Percentiles rank a stretch among this genome's conserved stretches.
Evolutionary conservation across 306 rosid genomes (phyloP).

Genomic region (Cyclanthera cordifolia): DNA sequence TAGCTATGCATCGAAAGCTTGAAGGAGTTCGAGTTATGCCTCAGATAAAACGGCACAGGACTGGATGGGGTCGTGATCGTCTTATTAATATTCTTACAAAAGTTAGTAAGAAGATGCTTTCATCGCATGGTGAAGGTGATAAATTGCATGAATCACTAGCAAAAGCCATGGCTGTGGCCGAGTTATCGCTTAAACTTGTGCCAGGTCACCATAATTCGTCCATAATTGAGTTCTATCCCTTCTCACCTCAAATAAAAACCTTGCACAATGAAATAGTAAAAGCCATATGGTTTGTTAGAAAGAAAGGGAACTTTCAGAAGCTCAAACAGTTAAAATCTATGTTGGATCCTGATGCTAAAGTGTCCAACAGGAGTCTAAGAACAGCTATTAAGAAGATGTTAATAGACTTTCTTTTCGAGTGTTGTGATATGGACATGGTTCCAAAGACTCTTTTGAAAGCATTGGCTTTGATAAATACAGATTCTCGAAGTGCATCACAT

Average conservation of each 20-base stretch:
- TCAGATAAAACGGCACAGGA: conserved; percentile 33
- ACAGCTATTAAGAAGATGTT: conserved; percentile 36
- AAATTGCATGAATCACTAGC: conserved; percentile 51
- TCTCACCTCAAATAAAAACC: conserved; percentile 45
- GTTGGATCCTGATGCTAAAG: conserved; percentile 40
- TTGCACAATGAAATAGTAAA: conserved; percentile 57
- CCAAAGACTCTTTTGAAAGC: conserved; percentile 42
- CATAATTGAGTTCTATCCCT: conserved; percentile 32
- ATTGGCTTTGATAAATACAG: conserved; percentile 35
- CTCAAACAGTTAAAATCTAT: conserved; percentile 44
- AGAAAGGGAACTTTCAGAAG: conserved; percentile 23
- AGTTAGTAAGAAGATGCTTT: conserved; percentile 38
- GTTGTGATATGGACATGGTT: conserved; percentile 51
- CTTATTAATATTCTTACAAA: conserved; percentile 32
- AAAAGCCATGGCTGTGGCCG: conserved; percentile 77
- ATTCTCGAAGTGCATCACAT: conserved; percentile 18
- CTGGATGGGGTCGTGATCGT: conserved; percentile 31
- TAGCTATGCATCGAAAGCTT: conserved; percentile 63
- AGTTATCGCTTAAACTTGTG: conserved; percentile 41
- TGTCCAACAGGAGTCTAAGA: conserved; percentile 34
- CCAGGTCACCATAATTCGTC: conserved; percentile 32
- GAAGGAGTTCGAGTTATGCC: conserved; percentile 30
- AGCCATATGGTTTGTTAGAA: conserved; percentile 49
- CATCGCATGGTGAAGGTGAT: conserved; percentile 30
- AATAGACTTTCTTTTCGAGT: conserved; percentile 53